Conservation (phyloP, 108 stramenopile species). For the Seminavis robusta region DNA sequence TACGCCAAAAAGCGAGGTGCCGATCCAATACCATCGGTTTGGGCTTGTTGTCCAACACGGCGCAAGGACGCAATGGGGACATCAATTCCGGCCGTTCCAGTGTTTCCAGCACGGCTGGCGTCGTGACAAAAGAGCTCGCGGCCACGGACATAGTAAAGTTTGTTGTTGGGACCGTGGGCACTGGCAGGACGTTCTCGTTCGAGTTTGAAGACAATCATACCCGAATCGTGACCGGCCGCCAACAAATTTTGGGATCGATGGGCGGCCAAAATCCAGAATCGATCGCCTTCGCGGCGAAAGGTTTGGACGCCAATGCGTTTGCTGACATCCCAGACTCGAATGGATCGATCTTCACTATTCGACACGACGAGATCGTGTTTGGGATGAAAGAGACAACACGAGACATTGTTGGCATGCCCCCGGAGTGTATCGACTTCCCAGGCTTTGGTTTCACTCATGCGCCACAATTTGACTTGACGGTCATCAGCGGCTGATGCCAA, state of each 20-base stretch:
- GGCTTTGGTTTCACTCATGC: conserved; percentile 98
- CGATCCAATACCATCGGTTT: conserved; percentile 89
- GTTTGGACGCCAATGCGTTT: conserved; percentile 98
- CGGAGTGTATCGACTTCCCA: conserved; percentile 99
- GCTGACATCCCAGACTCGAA: conserved; percentile 98
- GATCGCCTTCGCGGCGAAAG: conserved; percentile 97
- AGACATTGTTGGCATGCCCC: conserved; percentile 99
- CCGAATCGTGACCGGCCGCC: conserved; percentile 98
- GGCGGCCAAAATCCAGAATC: conserved; percentile 96
- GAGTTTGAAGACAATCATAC: conserved; percentile 99
- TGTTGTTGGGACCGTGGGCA: conserved; percentile 59
- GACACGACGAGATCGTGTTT: conserved; percentile 96
- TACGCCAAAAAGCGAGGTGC: conserved; percentile 89
- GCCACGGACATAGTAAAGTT: conserved; percentile 94
- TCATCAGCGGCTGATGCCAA: conserved; percentile 98
- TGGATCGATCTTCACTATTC: conserved; percentile 97
- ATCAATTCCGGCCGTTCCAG: conserved; percentile 74
- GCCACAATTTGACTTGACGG: conserved; percentile 99
- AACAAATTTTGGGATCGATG: conserved; percentile 94
- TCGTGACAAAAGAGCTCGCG: conserved; percentile 95
- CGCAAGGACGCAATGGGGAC: conserved; percentile 88
- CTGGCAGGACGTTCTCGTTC: conserved; percentile 96
- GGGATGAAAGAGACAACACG: conserved; percentile 98
- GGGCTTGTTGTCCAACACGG: conserved; percentile 87
- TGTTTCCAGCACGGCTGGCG: conserved; percentile 52